These are phyloP conservation scores for Trichoderma lentiforme DNA, from an alignment of 2,329 filamentous ascomycete genomes.

Conservation along the genomic window DNA sequence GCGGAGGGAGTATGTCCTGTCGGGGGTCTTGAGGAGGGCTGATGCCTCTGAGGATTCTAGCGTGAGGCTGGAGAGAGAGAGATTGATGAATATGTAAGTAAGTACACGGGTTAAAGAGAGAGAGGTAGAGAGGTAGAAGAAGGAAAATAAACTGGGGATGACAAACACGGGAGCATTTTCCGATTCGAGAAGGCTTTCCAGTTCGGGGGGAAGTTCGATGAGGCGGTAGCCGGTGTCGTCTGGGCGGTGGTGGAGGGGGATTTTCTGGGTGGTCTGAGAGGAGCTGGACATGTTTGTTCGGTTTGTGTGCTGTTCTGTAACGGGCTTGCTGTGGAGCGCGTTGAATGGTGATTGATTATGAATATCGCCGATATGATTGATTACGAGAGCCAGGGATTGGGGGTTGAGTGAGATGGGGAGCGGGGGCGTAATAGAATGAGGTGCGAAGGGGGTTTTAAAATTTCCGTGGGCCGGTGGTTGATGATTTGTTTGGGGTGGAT, in stretches of 20 bases:
- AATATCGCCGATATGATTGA: background rate
- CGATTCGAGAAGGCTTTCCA: slow-evolving; percentile 54
- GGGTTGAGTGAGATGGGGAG: background rate
- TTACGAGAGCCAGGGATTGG: background rate
- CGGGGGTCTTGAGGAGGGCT: slow-evolving; percentile 51
- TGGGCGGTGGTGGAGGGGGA: slow-evolving; percentile 49
- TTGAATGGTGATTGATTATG: background rate
- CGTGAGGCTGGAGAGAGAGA: slow-evolving; percentile 38
- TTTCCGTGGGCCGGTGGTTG: background rate
- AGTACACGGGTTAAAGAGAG: background rate
- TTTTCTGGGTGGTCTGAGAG: slow-evolving; percentile 41
- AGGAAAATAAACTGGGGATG: background rate
- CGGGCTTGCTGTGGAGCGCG: background rate
- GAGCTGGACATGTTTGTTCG: slow-evolving; percentile 39
- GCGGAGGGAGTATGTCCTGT: slow-evolving; percentile 55
- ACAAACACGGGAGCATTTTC: slow-evolving; percentile 52
- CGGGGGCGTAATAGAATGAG: background rate
- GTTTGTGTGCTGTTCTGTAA: background rate
- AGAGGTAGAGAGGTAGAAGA: background rate
- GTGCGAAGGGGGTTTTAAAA: background rate
- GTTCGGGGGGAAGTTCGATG: slow-evolving; percentile 59
- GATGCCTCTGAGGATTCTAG: slow-evolving; percentile 47
- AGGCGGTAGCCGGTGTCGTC: slow-evolving; percentile 54
- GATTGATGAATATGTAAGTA: background rate
- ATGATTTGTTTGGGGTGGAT: background rate